Evolutionary conservation across 805 yeast species (phyloP), one percentile per base, ranked within the genome.

Genomic region (Helenozyma rhizophorensis): DNA sequence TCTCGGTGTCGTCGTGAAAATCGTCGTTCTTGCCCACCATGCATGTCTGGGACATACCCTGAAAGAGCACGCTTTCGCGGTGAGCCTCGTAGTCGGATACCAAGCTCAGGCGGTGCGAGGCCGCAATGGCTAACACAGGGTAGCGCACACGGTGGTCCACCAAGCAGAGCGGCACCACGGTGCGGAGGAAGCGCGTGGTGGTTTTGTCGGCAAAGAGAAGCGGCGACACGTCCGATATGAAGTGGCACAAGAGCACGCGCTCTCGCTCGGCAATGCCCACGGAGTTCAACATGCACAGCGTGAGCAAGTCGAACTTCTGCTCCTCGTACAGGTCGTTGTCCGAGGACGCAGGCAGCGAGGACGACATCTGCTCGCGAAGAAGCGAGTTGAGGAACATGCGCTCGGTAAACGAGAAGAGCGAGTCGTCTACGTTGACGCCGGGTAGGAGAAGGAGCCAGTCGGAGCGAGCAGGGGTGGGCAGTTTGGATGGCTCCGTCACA

Each of bases 111-210:
- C 53, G 36, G 32, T 52, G 56, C 3, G 58, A 48, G 12, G 56
- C 53, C 9, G 58, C 45, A 4, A 54, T 54, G 4, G 51, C 56
- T 3, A 53, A 14, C 3, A 54, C 26, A 2, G 60, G 58, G 29
- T 52, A 45, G 11, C 55, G 31, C 5, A 54, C 43, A 15, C 37
- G 36, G 4, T 16, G 28, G 22, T 43, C 42, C 12, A 30, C 36
- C 8, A 51, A 28, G 8, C 50, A 41, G n/a, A 53, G 34, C 6
- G 58, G 55, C 7, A 53, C 32, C 7, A 53, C 53, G 9, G 49
- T 40, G 15, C 40, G 36, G 11, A 54, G 28, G 27, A 54, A 53
- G 11, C 40, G 34, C 17, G 50, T 45, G 6, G 50, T 47, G 18
- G 54, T 45, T 18, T 45, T 46, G 34, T 51, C 54, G 4, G 48